phyloP scores from a whole-genome alignment of 345 rosid genomes.

The Aquilaria yunnanensis region DNA sequence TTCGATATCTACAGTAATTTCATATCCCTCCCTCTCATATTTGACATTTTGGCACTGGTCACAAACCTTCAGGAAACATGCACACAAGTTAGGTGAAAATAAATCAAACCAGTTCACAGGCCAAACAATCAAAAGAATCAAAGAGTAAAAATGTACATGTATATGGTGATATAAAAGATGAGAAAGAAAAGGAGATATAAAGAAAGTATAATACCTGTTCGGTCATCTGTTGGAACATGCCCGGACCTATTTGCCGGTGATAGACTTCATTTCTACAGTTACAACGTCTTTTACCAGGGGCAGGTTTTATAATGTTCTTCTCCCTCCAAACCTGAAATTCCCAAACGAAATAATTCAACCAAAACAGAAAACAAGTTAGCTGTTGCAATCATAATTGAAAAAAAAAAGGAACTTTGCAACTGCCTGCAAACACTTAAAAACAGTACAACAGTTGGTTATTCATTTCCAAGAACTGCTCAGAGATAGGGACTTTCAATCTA shows the following conservation, averaged over 20 bases:
- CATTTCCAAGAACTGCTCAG: no score
- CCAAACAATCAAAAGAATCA: neutral
- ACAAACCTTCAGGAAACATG: conserved; percentile 59
- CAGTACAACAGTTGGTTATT: no score
- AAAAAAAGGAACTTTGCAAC: no score
- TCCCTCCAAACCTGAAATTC: conserved; percentile 89
- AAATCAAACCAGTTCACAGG: neutral
- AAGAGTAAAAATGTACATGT: neutral
- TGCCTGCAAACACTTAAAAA: no score
- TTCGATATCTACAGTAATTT: conserved; percentile 95
- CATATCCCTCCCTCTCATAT: conserved; percentile 78
- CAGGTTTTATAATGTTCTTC: conserved; percentile 85
- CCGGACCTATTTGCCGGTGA: conserved; percentile 98
- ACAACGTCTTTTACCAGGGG: conserved; percentile 92
- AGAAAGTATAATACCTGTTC: conserved; percentile 51
- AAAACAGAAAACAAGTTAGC: neutral
- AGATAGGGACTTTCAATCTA: no score
- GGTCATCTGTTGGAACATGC: conserved; percentile 99
- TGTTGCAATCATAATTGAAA: no score
- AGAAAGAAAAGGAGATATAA: neutral
- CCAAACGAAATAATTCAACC: neutral
- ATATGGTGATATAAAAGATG: neutral
- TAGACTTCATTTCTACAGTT: conserved; percentile 98
- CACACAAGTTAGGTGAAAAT: neutral
- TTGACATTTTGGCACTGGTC: conserved; percentile 97